Percentiles rank a stretch among this genome's conserved stretches.
These are phyloP conservation scores for Arthonia radiata DNA, from an alignment of 495 filamentous ascomycete species.

Conservation along the genomic window DNA sequence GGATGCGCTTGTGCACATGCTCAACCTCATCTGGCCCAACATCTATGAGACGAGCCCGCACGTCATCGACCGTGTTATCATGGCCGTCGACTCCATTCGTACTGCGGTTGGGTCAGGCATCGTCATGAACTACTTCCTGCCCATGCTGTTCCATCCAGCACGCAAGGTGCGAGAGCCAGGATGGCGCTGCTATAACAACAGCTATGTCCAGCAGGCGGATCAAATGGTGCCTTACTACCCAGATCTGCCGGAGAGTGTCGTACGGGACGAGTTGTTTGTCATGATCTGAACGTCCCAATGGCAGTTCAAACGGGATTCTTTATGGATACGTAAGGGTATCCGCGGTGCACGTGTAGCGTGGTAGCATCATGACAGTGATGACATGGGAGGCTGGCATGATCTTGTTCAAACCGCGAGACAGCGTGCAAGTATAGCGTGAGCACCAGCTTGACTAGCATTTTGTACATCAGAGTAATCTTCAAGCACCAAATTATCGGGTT, in stretches of 20 bases:
- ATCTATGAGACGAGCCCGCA: conserved; percentile 96
- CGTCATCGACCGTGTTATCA: conserved; percentile 92
- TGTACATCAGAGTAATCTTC: too few relatives aligned
- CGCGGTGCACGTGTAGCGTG: too few relatives aligned
- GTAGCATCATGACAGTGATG: too few relatives aligned
- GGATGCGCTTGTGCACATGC: conserved; percentile 92
- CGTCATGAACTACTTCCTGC: conserved; percentile 94
- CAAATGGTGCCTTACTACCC: conserved; percentile 93
- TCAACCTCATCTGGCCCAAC: conserved; percentile 90
- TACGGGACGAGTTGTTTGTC: conserved; percentile 58
- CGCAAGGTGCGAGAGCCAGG: conserved; percentile 82
- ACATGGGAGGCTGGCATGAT: too few relatives aligned
- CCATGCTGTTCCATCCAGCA: conserved; percentile 88
- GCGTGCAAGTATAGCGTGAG: too few relatives aligned
- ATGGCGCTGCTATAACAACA: conserved; percentile 88
- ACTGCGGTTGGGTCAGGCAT: conserved; percentile 79
- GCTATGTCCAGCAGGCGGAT: conserved; percentile 86
- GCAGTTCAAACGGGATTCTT: too few relatives aligned
- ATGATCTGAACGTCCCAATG: too few relatives aligned
- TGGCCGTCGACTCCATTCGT: conserved; percentile 88
- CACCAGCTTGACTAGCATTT: too few relatives aligned
- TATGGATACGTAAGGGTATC: too few relatives aligned
- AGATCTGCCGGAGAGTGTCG: conserved; percentile 46
- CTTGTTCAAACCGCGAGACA: too few relatives aligned
- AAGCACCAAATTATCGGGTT: too few relatives aligned